A percentile compares a stretch with the other conserved stretches of the same genome.
Evolutionary conservation across 2,329 filamentous ascomycete species (phyloP).

Genomic region (Scytalidium sp.): DNA sequence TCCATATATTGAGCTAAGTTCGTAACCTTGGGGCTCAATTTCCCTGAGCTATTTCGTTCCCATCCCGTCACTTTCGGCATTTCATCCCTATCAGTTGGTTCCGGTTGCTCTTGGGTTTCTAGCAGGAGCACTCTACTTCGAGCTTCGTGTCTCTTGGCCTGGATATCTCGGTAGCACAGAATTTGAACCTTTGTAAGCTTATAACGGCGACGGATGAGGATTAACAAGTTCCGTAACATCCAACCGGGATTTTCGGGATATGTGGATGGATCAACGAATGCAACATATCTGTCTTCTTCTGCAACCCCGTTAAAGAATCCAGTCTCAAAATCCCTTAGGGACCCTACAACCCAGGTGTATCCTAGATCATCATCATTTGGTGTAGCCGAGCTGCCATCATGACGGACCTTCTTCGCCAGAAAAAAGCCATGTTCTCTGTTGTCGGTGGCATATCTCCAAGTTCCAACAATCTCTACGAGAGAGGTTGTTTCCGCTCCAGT

Average conservation of each 20-base stretch:
- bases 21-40: constrained; percentile 73
- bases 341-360: constrained; percentile 77
- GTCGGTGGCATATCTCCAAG: constrained; percentile 83
- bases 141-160: constrained; percentile 72
- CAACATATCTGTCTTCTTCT: constrained; percentile 75
- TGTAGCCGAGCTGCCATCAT: constrained; percentile 36
- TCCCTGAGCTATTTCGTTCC: constrained; percentile 80
- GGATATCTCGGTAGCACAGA: constrained; percentile 85
- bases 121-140: constrained; percentile 72
- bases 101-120: constrained; percentile 21
- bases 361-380: constrained; percentile 42
- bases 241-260: constrained; percentile 86
- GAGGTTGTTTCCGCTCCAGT: constrained; percentile 68
- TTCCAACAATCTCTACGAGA: constrained; percentile 79
- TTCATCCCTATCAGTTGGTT: constrained; percentile 25
- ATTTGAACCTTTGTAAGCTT: constrained; percentile 75
- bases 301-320: constrained; percentile 79
- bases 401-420: constrained; percentile 72
- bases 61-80: constrained; percentile 94
- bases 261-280: constrained; percentile 90
- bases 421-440: constrained; percentile 91
- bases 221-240: constrained; percentile 85
- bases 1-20: constrained; percentile 94
- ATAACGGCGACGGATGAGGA: constrained; percentile 81
- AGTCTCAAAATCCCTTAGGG: constrained; percentile 74